phyloP scores from a whole-genome alignment of 306 rosid species.

The Prunus mira region DNA sequence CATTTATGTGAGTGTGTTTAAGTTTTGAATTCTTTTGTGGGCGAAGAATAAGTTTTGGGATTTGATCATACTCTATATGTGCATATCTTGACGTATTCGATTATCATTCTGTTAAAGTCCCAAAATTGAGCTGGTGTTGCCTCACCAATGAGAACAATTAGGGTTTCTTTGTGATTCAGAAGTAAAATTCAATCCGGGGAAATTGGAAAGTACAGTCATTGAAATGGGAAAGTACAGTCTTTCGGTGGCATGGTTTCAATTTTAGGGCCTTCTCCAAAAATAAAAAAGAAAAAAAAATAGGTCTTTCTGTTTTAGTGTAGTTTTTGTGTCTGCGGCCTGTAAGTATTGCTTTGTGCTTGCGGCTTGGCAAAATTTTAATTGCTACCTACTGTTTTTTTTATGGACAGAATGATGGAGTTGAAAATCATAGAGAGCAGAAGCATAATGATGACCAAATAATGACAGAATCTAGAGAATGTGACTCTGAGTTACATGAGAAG shows the following conservation, averaged over 20 bases:
- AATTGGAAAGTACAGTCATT: not conserved
- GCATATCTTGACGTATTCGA: not conserved
- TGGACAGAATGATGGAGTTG: slow-evolving; percentile 38
- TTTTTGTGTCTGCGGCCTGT: not conserved
- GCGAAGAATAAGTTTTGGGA: not conserved
- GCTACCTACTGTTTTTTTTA: slow-evolving; percentile 4
- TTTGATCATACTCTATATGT: not conserved
- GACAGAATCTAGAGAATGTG: slow-evolving; percentile 29
- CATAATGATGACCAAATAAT: slow-evolving; percentile 20
- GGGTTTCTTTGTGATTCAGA: not conserved
- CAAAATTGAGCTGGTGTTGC: slow-evolving; percentile 3
- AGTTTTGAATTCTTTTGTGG: not conserved
- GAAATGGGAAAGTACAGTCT: not conserved
- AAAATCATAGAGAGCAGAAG: slow-evolving; percentile 20
- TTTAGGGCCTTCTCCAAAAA: not conserved
- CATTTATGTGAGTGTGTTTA: not conserved
- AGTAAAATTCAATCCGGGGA: not conserved
- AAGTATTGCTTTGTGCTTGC: not conserved
- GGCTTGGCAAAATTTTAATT: not conserved
- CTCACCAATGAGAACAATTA: not conserved
- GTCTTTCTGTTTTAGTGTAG: not conserved
- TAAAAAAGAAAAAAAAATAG: not conserved
- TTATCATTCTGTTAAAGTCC: not conserved
- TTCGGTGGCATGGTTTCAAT: not conserved
- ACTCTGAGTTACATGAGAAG: slow-evolving; percentile 29